These are phyloP conservation scores for Aspergillus neotritici DNA, from an alignment of 2,329 filamentous ascomycete species.

Conservation along the genomic window DNA sequence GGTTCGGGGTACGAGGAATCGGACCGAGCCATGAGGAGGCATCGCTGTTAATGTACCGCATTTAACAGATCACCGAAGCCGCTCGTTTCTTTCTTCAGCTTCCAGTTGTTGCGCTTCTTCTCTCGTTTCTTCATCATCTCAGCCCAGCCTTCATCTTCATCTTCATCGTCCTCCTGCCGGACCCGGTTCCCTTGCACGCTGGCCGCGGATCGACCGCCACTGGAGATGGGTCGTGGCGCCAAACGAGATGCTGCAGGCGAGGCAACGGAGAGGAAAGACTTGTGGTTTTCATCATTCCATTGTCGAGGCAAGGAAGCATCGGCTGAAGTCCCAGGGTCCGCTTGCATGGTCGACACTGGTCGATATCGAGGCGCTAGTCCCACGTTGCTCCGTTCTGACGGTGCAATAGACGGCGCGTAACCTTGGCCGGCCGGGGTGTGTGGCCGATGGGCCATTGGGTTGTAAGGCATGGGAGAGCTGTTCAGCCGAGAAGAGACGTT, in stretches of 20 bases:
- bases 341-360: constrained; percentile 66
- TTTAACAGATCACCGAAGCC: constrained; percentile 35
- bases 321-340: constrained; percentile 29
- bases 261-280: constrained; percentile 16
- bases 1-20: background rate
- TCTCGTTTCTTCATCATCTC: constrained; percentile 47
- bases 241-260: constrained; percentile 20
- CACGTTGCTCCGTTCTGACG: constrained; percentile 90
- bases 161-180: constrained; percentile 38
- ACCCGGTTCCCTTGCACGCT: constrained; percentile 15
- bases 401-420: constrained; percentile 88
- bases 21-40: background rate
- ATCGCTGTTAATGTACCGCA: constrained; percentile 27
- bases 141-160: constrained; percentile 48
- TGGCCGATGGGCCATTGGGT: constrained; percentile 23
- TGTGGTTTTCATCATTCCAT: constrained; percentile 35
- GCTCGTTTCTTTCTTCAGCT: constrained; percentile 36
- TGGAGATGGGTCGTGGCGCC: constrained; percentile 27
- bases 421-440: constrained; percentile 29
- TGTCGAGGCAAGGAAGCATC: constrained; percentile 30
- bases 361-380: constrained; percentile 86
- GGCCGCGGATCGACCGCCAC: constrained; percentile 14
- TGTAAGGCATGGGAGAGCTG: constrained; percentile 31
- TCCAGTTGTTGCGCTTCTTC: constrained; percentile 46
- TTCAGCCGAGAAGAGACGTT: constrained; percentile 39